Base-by-base conservation (phyloP, 805 yeast species). In the Cyberlindnera mycetangii region DNA sequence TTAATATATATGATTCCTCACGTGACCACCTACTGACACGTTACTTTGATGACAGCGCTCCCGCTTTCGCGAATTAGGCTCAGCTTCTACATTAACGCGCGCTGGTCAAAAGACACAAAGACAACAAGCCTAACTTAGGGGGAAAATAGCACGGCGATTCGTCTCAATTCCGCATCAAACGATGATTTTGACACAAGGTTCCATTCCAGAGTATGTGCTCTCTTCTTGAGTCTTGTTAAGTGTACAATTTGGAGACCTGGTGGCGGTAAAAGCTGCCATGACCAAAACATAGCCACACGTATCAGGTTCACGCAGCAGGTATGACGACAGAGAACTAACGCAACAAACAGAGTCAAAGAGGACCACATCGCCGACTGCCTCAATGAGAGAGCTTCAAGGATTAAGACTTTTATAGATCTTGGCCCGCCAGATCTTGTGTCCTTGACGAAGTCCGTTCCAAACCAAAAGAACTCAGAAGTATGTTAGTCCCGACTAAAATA, bases 371-470 rank as follows among this genome's bases (percentile, higher is more conserved):
- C 84, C 1, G 68, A 75, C 18, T 79, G 89, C 10, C 59, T 85
- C 36, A 74, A 75, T 42, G 89, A 83, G 58, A 71, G 95, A 54
- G 76, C 85, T 3, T 64, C 76, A 30, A 74, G 84, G 52, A 65
- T 85, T 37, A 73, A 73, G 38, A 68, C 76, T 32, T 79, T 84
- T 48, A 69, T 64, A 42, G 90, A 85, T 49, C 62, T 86, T 45
- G 95, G 95, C 0, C 87, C 89, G 1, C 85, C 89, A 3, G 95
- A 86, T 61, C 66, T 85, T 46, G 79, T 82, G 7, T 79, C 72
- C 50, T 56, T 76, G 27, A 62, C 74, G n/a, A 72, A 71, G 48
- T 45, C 47, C 11, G 86, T 89, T n/a, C 10, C 86, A 84, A 32
- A 89, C 78, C 64, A 66, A 77, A 62, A 77, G 80, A 44, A 35